Base-by-base conservation (phyloP, 2,329 filamentous ascomycete genomes). In the Alternaria dauci region DNA sequence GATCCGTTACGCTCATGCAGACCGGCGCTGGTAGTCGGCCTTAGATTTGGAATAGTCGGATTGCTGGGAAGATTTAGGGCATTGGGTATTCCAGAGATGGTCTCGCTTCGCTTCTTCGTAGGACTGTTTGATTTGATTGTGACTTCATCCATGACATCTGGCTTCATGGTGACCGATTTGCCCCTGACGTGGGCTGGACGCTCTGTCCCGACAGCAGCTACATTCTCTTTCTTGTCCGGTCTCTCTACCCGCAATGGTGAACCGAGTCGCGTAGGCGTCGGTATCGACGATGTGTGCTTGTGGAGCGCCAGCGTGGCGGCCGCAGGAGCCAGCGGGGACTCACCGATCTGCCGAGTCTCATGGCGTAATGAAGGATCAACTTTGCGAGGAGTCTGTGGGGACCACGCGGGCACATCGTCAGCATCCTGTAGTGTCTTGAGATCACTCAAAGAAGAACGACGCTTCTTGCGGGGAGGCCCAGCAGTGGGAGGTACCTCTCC, bases 371-470 rank as follows among this genome's bases (percentile, higher is more conserved):
- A 55, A 44, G 71, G 70, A 11, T 74, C 73, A 18, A 67, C 65
- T 53, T 68, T 68, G 43, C 69, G 73, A 63, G 77, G 76, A 67
- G 76, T 77, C 70, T 78, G 74, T 43, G 77, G 72, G 43, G 75
- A 76, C 77, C 76, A 79, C 62, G 69, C 69, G 48, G 77, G 76
- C 38, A 73, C 69, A 63, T 78, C 64, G 58, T 89, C 65, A 72
- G 75, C 83, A 56, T 87, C 84, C 79, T 94, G 89, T 18, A 92
- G 81, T 57, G 82, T 85, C 68, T 88, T 91, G 48, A 98, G 84
- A 76, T 98, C 94, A 5, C 94, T 97, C 42, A 98, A 81, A 26
- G 94, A 97, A 80, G 94, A 97, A 75, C 94, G 89, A 56, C 94
- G 87, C 82, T 96, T 97, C 81, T 89, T 94, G 62, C 76, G 75